phyloP scores from a whole-genome alignment of 306 rosid genomes.

The Prunus salicina region DNA sequence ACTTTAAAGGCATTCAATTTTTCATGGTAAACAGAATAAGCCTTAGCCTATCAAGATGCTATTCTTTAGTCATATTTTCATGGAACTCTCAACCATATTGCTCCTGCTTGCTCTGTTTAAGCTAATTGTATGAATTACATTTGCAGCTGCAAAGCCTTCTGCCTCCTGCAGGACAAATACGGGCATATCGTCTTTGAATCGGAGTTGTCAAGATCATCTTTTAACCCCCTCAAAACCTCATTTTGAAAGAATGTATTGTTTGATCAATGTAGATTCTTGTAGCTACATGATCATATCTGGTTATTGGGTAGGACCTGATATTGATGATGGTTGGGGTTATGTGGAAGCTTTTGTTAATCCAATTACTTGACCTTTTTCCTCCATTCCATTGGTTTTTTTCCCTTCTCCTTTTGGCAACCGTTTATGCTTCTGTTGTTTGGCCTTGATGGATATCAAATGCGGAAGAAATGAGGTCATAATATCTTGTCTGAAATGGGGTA shows the following conservation, averaged over 20 bases:
- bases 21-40: neutral
- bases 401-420: neutral
- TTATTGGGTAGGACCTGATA: constrained; percentile 94
- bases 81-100: constrained; percentile 10
- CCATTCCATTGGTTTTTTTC: neutral
- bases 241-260: constrained; percentile 27
- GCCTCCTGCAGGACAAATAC: constrained; percentile 30
- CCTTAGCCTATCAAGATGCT: neutral
- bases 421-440: neutral
- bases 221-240: constrained; percentile 28
- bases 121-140: constrained; percentile 29
- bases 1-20: neutral
- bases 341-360: constrained; percentile 68
- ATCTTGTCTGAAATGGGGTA: neutral
- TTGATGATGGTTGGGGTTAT: constrained; percentile 90
- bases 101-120: constrained; percentile 6
- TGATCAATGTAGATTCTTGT: constrained; percentile 38
- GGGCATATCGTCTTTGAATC: constrained; percentile 24
- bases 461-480: neutral
- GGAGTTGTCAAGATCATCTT: constrained; percentile 24
- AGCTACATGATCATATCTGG: constrained; percentile 54
- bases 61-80: neutral
- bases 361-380: constrained; percentile 28
- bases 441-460: no score
- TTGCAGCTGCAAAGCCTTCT: constrained; percentile 59